Evolutionary conservation across 495 filamentous ascomycete species (phyloP), one percentile per base, ranked within the genome.

Genomic region (Neurospora tetraspora): DNA sequence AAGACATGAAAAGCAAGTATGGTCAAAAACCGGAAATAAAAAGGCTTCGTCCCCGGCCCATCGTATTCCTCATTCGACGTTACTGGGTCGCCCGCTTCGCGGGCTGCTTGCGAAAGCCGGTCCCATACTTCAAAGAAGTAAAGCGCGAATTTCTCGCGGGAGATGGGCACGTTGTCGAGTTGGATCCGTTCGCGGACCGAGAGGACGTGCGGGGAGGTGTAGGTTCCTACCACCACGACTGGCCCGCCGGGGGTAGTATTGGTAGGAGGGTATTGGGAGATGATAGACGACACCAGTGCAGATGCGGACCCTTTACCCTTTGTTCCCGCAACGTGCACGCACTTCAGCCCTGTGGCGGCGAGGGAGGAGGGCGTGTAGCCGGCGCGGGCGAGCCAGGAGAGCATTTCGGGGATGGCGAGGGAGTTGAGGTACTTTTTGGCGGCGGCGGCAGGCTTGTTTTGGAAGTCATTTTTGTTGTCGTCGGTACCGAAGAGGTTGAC

Each of bases 351-450:
- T 2, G 72, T 20, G 3, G 59, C 65, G 20, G 77, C 73, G 45
- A 87, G 79, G 47, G 80, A 76, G 1, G 72, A 23, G 1, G 78
- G 77, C n/a, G 77, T 70, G 80, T 96, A 92, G 36, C 94, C 94
- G 53, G 93, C 90, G 71, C 89, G 89, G 42, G 82, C 81, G 70
- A 91, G 87, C 91, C 91, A 97, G 72, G 91, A 90, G 65, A 92
- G 82, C 86, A 95, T 97, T 77, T 97, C 95, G 1, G 93, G 93
- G 72, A 96, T 91, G 3, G 94, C 93, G 59, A 84, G 85, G 39
- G 88, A 81, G 76, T 97, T 97, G 83, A 91, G 86, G 74, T 87
- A 86, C 3, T 73, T 37, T 16, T 70, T 18, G 37, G 37, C 23
- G 11, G 36, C 37, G 65, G 38, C 27, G 74, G 16, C 73, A 71